Evolutionary conservation across 192 early-diverging fungal genomes (phyloP).

Genomic region (Coemansia brasiliensis): DNA sequence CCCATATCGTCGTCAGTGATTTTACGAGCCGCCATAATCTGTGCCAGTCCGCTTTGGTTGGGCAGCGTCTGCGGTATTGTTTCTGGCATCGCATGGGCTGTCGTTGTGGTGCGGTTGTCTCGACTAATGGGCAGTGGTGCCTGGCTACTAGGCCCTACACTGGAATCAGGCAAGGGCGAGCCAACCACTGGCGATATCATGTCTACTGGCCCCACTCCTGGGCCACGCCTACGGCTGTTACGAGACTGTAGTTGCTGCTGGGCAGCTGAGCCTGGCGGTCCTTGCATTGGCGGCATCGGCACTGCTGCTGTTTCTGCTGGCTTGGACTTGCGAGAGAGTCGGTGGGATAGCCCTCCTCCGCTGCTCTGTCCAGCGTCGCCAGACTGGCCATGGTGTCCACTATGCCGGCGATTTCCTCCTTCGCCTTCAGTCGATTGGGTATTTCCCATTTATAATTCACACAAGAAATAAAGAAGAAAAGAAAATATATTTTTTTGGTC

Average conservation of each 20-base stretch:
- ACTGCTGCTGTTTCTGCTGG: slow-evolving; percentile 28
- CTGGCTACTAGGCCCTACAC: slow-evolving; percentile 4
- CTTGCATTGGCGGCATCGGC: slow-evolving; percentile 21
- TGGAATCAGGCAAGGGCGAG: slow-evolving; percentile 47
- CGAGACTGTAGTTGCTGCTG: slow-evolving; percentile 1
- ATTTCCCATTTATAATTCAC: slow-evolving; percentile 38
- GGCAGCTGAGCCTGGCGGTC: slow-evolving; percentile 5
- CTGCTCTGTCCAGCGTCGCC: slow-evolving; percentile 12
- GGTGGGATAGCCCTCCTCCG: slow-evolving; percentile 30
- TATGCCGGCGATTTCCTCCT: slow-evolving; percentile 28
- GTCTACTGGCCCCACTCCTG: slow-evolving; percentile 46
- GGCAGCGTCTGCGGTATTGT: slow-evolving; percentile 52
- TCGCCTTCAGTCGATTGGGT: slow-evolving; percentile 48
- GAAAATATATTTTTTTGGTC: no score
- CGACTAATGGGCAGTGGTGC: slow-evolving; percentile 8
- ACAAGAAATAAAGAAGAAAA: background rate
- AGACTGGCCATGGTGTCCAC: slow-evolving; percentile 20
- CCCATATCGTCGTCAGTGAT: slow-evolving; percentile 34
- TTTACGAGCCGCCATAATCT: slow-evolving; percentile 51
- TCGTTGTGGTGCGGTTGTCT: background rate
- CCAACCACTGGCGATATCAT: slow-evolving; percentile 52
- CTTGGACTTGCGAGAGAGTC: slow-evolving; percentile 47
- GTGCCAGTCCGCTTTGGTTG: slow-evolving; percentile 50
- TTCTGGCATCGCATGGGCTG: slow-evolving; percentile 44
- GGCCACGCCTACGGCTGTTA: slow-evolving; percentile 5